Evolutionary conservation across 2,329 filamentous ascomycete species (phyloP).

Genomic region (Hypoxylon sp.): DNA sequence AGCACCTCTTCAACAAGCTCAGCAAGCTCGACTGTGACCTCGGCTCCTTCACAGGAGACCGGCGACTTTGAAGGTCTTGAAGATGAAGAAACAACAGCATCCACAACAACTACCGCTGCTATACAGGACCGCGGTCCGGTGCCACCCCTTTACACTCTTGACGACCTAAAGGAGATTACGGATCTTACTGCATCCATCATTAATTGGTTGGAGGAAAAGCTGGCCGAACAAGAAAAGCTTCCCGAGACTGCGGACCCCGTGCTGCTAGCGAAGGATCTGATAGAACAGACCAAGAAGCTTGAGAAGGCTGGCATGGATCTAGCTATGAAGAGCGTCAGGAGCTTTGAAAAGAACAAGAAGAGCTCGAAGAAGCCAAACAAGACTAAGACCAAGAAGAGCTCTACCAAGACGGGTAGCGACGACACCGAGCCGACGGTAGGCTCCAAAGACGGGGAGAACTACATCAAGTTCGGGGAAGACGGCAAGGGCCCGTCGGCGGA

Average conservation of each 20-base stretch:
- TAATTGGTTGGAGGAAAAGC: constrained; percentile 82
- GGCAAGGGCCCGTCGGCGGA: constrained; percentile 62
- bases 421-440: constrained; percentile 59
- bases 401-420: constrained; percentile 55
- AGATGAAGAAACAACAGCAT: constrained; percentile 69
- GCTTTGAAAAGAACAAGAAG: constrained; percentile 65
- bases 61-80: constrained; percentile 82
- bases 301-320: constrained; percentile 79
- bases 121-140: constrained; percentile 68
- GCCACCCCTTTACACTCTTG: constrained; percentile 77
- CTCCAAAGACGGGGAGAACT: constrained; percentile 56
- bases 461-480: constrained; percentile 58
- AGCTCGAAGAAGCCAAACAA: constrained; percentile 61
- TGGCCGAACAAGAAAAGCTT: constrained; percentile 79
- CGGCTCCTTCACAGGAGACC: constrained; percentile 62
- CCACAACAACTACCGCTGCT: constrained; percentile 58
- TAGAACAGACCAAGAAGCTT: constrained; percentile 77
- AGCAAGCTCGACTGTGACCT: constrained; percentile 60
- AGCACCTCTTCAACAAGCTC: constrained; percentile 62
- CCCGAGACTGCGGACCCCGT: constrained; percentile 79
- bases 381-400: constrained; percentile 58
- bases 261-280: constrained; percentile 79
- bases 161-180: constrained; percentile 78
- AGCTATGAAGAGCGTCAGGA: constrained; percentile 76
- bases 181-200: constrained; percentile 73